Conservation (phyloP, 371 early-diverging fungal species). For the Mortierella sp. region DNA sequence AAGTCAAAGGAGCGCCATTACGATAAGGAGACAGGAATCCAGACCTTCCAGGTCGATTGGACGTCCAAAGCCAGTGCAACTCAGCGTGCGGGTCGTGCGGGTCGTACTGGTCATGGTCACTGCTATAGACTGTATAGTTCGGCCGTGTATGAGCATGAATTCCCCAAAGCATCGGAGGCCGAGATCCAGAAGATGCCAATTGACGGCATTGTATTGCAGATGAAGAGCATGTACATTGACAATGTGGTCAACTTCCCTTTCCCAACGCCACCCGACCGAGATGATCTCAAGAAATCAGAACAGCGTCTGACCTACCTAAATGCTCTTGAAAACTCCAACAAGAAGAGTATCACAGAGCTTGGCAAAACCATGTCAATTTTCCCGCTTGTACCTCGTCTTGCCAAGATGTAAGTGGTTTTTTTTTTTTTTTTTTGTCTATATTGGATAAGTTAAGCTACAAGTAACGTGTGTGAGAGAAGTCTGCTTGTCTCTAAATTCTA, state of each 20-base stretch:
- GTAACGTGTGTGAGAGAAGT: not conserved
- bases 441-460: not conserved
- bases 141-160: slow-evolving; percentile 92
- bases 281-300: slow-evolving; percentile 76
- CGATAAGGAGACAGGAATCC: slow-evolving; percentile 84
- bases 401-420: slow-evolving; percentile 80
- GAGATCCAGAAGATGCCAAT: slow-evolving; percentile 97
- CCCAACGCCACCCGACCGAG: slow-evolving; percentile 82
- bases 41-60: slow-evolving; percentile 91
- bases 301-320: slow-evolving; percentile 77
- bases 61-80: slow-evolving; percentile 94
- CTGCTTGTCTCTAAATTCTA: no score
- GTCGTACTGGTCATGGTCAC: slow-evolving; percentile 96
- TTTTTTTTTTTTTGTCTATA: not conserved
- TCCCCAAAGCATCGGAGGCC: slow-evolving; percentile 88
- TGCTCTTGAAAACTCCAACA: slow-evolving; percentile 72
- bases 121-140: slow-evolving; percentile 98
- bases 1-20: slow-evolving; percentile 92
- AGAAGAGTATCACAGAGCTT: slow-evolving; percentile 81
- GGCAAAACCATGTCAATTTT: slow-evolving; percentile 93
- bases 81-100: slow-evolving; percentile 99
- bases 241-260: slow-evolving; percentile 97
- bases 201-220: slow-evolving; percentile 92
- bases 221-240: slow-evolving; percentile 97
- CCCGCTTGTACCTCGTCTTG: slow-evolving; percentile 95